Conservation (phyloP, 163 green algal genomes). For the Prototheca cutis region DNA sequence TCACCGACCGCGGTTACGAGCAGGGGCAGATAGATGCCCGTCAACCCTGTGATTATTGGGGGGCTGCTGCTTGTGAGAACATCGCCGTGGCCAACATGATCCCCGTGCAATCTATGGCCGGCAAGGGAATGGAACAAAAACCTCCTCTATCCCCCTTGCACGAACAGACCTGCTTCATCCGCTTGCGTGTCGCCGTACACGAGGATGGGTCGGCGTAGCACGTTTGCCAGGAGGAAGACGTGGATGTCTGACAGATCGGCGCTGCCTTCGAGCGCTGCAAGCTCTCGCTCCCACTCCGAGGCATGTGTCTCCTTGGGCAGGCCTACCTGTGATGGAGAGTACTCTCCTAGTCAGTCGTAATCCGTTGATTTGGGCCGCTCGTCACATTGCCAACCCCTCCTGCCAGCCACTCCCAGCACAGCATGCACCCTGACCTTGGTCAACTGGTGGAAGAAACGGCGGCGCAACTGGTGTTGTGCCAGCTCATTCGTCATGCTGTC, state of each 20-base stretch:
- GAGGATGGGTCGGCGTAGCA: constrained; percentile 12
- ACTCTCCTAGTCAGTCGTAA: no score
- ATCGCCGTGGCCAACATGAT: no score
- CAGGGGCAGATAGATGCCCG: constrained; percentile 13
- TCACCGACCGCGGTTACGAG: neutral
- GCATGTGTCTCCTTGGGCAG: neutral
- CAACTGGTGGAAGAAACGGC: constrained; percentile 14
- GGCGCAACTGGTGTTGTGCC: neutral
- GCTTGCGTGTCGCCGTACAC: constrained; percentile 9
- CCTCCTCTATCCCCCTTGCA: neutral
- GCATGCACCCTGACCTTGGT: neutral
- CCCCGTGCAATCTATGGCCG: no score
- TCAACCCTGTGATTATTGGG: neutral
- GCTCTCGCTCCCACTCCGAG: constrained; percentile 16
- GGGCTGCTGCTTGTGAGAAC: no score
- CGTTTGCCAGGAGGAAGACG: constrained; percentile 13
- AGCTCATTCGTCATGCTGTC: constrained; percentile 5
- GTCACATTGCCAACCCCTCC: neutral
- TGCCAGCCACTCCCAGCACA: no score
- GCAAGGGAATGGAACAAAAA: neutral
- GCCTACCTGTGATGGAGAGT: neutral
- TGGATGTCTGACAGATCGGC: constrained; percentile 17
- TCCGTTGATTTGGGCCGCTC: no score
- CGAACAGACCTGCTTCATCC: neutral
- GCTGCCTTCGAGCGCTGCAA: neutral